A percentile compares a stretch with the other conserved stretches of the same genome.
Conservation (phyloP, 2,329 filamentous ascomycete species). For the Ascochyta viciae-villosae region DNA sequence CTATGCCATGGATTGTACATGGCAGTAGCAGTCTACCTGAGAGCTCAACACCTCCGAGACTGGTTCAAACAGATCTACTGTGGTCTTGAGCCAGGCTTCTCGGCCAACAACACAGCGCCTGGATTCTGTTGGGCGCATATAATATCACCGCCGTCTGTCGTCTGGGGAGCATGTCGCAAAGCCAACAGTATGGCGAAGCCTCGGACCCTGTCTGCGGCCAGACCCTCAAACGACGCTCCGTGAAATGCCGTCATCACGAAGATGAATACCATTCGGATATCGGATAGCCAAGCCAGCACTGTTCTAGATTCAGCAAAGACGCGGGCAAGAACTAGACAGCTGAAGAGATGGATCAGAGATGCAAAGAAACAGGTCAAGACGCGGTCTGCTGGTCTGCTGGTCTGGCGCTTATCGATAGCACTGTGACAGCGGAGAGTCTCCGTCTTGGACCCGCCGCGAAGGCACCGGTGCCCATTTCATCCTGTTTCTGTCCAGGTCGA, state of each 20-base stretch:
- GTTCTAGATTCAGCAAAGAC: not conserved
- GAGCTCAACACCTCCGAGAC: not conserved
- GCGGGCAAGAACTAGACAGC: not conserved
- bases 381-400: not conserved
- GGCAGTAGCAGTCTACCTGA: not conserved
- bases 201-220: not conserved
- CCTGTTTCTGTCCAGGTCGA: not conserved
- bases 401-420: constrained; percentile 17
- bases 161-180: not conserved
- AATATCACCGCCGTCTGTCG: not conserved
- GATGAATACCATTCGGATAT: not conserved
- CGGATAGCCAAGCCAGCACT: not conserved
- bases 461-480: not conserved
- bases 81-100: not conserved
- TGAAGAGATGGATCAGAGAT: not conserved
- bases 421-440: constrained; percentile 5
- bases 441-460: constrained; percentile 4
- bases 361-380: not conserved
- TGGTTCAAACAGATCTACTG: not conserved
- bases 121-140: not conserved
- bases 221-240: not conserved
- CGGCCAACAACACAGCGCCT: not conserved
- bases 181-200: not conserved
- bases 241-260: not conserved
- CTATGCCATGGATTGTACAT: not conserved